Conservation (phyloP, 345 rosid genomes). For the Eucalyptus erythrocorys region DNA sequence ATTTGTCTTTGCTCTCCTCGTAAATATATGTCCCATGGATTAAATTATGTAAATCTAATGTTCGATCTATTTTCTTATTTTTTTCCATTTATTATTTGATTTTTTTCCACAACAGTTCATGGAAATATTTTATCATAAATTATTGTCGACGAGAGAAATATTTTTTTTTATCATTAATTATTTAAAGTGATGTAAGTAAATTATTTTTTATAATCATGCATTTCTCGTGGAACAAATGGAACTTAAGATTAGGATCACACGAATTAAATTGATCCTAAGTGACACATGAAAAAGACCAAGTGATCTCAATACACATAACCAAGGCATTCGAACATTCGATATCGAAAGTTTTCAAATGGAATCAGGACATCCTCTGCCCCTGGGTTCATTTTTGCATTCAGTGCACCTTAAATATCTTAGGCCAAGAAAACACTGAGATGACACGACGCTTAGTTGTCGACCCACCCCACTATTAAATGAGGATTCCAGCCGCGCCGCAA, state of each 20-base stretch:
- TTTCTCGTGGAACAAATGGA: rapidly evolving
- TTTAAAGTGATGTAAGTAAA: too few species aligned
- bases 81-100: too few species aligned
- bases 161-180: too few species aligned
- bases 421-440: neutral
- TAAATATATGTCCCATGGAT: rapidly evolving
- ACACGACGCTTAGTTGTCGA: neutral
- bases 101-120: too few species aligned
- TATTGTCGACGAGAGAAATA: too few species aligned
- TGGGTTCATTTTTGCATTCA: neutral
- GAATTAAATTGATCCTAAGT: neutral
- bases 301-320: neutral
- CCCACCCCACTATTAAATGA: neutral
- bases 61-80: too few species aligned
- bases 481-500: neutral
- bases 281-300: neutral
- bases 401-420: neutral
- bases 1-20: too few species aligned
- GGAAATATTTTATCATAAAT: too few species aligned
- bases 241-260: neutral
- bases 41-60: rapidly evolving
- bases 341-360: neutral
- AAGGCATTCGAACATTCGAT: neutral
- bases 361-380: neutral
- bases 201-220: too few species aligned